A percentile compares a stretch with the other conserved stretches of the same genome.
These are phyloP conservation scores for Salix exigua DNA, from an alignment of 345 rosid genomes.

Conservation along the genomic window DNA sequence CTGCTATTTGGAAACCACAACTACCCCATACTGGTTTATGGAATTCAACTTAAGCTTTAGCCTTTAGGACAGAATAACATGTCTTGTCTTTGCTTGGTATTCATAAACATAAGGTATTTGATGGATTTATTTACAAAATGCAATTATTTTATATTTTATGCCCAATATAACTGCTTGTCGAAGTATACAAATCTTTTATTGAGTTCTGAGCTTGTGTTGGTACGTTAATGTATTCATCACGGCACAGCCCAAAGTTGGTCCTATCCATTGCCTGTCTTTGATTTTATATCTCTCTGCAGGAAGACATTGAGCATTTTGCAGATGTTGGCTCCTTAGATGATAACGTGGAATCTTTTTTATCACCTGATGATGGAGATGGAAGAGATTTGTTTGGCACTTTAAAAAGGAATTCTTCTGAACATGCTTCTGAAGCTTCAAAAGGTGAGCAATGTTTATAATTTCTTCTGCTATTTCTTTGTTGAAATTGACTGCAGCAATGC, in stretches of 20 bases:
- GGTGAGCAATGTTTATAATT: constrained; percentile 30
- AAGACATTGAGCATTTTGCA: constrained; percentile 90
- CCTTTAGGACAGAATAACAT: not conserved
- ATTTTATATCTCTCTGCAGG: constrained; percentile 55
- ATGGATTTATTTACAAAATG: not conserved
- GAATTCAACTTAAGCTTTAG: not conserved
- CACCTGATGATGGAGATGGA: constrained; percentile 89
- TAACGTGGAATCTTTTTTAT: constrained; percentile 87
- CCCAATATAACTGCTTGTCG: not conserved
- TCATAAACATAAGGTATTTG: no score
- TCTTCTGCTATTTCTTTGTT: constrained; percentile 3
- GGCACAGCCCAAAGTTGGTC: not conserved
- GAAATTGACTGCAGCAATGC: constrained; percentile 14
- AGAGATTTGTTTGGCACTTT: constrained; percentile 80
- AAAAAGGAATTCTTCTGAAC: constrained; percentile 70
- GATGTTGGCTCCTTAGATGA: constrained; percentile 92
- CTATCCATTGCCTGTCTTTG: constrained; percentile 8
- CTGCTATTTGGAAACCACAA: not conserved
- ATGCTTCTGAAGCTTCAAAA: constrained; percentile 72
- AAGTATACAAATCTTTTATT: not conserved
- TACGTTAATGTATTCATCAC: not conserved
- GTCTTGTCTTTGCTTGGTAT: not conserved
- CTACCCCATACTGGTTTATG: not conserved
- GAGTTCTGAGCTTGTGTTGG: not conserved
- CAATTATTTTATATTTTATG: not conserved